Evolutionary conservation across 2,329 filamentous ascomycete genomes (phyloP).

Genomic region (Myriosclerotinia duriaeana): DNA sequence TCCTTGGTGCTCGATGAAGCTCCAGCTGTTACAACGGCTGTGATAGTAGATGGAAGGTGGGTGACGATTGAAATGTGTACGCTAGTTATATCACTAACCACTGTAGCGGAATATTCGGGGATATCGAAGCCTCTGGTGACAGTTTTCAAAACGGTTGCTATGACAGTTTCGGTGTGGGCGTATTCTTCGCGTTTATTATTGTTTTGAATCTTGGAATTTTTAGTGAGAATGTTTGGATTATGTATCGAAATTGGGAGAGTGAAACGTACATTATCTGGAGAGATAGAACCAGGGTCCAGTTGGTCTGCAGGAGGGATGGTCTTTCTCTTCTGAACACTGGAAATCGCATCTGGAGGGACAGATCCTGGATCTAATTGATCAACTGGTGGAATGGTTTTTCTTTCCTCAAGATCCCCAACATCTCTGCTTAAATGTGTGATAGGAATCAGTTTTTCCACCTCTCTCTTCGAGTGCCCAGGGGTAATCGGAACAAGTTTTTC

Average conservation of each 20-base stretch:
- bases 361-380: slow-evolving; percentile 5
- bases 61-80: neutral
- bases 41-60: neutral
- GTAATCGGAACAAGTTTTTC: neutral
- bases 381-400: neutral
- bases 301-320: neutral
- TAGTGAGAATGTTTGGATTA: neutral
- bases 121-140: slow-evolving; percentile 9
- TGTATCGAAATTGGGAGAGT: neutral
- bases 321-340: neutral
- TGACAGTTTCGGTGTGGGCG: slow-evolving; percentile 3
- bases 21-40: neutral
- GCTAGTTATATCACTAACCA: neutral
- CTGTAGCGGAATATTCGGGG: slow-evolving; percentile 5
- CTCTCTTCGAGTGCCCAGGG: neutral
- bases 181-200: slow-evolving; percentile 12
- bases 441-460: neutral
- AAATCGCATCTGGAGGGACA: neutral
- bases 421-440: neutral
- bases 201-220: neutral
- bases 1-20: neutral
- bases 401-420: neutral
- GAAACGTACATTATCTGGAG: neutral
- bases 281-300: neutral
- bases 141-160: slow-evolving; percentile 5